Evolutionary conservation across 805 yeast genomes (phyloP).

Genomic region (Vanderwaltozyma yarrowii): DNA sequence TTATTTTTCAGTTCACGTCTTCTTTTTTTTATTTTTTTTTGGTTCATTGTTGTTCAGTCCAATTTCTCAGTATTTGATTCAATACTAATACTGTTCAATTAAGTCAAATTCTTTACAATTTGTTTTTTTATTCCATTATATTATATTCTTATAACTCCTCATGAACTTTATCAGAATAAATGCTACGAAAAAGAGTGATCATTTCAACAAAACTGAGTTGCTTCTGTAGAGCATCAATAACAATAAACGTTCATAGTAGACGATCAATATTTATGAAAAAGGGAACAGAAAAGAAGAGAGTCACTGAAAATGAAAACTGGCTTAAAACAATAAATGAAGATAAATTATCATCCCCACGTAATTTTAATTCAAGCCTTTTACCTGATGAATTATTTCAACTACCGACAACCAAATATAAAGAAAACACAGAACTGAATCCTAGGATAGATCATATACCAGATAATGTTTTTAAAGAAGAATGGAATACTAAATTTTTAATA

Average conservation of each 20-base stretch:
- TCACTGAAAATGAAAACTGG: neutral
- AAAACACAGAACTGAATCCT: neutral
- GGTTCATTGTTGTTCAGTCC: too few relatives aligned
- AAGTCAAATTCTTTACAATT: too few relatives aligned
- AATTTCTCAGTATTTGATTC: too few relatives aligned
- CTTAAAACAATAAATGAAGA: neutral
- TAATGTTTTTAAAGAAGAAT: neutral
- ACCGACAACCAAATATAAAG: neutral
- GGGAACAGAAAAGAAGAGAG: too few relatives aligned
- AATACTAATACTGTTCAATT: too few relatives aligned
- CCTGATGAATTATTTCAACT: neutral
- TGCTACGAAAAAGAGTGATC: neutral
- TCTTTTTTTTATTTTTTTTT: too few relatives aligned
- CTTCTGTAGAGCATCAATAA: too few relatives aligned
- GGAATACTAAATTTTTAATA: conserved; percentile 12
- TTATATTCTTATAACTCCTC: neutral
- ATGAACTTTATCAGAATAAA: neutral
- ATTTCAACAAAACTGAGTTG: too few relatives aligned
- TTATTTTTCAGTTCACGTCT: neutral
- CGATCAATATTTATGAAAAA: neutral
- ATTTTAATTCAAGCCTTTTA: too few relatives aligned
- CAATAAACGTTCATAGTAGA: neutral
- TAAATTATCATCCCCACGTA: neutral
- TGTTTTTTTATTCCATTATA: too few relatives aligned
- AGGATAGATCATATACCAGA: neutral